Evolutionary conservation across 1,284 basidiomycete genomes (phyloP).

Genomic region (Salmacisia buchloeana): DNA sequence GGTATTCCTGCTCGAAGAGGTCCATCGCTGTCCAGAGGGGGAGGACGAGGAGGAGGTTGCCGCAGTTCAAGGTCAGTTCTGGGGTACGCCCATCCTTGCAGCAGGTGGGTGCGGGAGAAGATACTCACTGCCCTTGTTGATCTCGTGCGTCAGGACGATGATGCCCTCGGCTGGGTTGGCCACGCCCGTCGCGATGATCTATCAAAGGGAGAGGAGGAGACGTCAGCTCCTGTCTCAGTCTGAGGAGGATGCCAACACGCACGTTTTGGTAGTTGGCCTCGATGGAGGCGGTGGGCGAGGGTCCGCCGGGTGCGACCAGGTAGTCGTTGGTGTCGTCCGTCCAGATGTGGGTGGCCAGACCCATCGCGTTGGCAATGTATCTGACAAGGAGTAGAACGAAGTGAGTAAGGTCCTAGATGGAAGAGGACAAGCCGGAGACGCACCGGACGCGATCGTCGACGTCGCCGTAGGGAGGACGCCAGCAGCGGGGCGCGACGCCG

Average conservation of each 20-base stretch:
- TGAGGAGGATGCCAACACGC: constrained; percentile 46
- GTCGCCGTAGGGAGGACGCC: constrained; percentile 53
- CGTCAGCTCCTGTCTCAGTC: background rate
- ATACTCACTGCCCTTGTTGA: constrained; percentile 25
- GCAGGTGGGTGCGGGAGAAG: too few relatives aligned
- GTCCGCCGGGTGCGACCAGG: constrained; percentile 46
- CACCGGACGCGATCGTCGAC: constrained; percentile 57
- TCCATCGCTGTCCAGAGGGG: constrained; percentile 28
- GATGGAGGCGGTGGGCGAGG: constrained; percentile 48
- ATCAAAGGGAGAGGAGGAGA: background rate
- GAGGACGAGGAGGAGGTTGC: background rate
- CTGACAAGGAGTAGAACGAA: background rate
- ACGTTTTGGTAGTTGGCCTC: constrained; percentile 52
- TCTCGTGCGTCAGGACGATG: constrained; percentile 47
- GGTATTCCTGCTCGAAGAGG: constrained; percentile 37
- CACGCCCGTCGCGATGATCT: constrained; percentile 12
- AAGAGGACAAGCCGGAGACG: background rate
- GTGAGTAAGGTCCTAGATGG: background rate
- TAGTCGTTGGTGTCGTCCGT: constrained; percentile 53
- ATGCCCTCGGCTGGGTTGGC: constrained; percentile 20
- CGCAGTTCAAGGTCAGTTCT: too few relatives aligned
- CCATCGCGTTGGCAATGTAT: constrained; percentile 54
- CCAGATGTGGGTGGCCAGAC: constrained; percentile 56
- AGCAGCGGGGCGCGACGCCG: constrained; percentile 55
- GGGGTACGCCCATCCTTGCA: too few relatives aligned